These are phyloP conservation scores for Calendula officinalis DNA, from an alignment of 129 eudicot species.

Conservation along the genomic window DNA sequence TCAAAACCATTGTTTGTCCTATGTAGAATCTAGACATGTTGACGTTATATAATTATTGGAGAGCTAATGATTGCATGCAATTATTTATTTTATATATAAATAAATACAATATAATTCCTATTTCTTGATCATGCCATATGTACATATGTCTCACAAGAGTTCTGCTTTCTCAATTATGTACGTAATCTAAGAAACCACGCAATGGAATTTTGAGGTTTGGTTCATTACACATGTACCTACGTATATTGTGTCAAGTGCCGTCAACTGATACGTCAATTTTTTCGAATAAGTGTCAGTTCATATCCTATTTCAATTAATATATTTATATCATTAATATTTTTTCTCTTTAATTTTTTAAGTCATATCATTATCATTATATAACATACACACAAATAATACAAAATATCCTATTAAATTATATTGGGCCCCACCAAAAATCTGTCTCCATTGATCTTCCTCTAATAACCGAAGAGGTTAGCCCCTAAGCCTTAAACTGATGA, in stretches of 20 bases:
- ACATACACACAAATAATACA: no score
- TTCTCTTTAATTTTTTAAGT: no score
- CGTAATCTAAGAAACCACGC: constrained; percentile 23
- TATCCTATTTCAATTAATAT: no score
- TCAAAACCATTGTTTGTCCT: constrained; percentile 14
- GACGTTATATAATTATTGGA: constrained; percentile 19
- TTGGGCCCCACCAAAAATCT: no score
- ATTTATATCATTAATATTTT: no score
- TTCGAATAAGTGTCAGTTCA: no score
- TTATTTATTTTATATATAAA: background rate
- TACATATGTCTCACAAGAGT: constrained; percentile 1
- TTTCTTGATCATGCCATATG: constrained; percentile 11
- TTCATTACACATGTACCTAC: constrained; percentile 14
- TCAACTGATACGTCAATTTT: constrained; percentile 14
- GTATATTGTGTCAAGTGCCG: background rate
- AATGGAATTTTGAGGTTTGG: constrained; percentile 5
- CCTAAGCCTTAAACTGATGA: no score
- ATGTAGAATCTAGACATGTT: constrained; percentile 11
- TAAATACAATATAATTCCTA: background rate
- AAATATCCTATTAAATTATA: no score
- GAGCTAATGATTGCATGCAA: constrained; percentile 20
- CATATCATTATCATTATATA: no score
- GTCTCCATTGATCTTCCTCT: no score
- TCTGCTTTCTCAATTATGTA: constrained; percentile 14
- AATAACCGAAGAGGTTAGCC: no score